These are phyloP conservation scores for Phytophthora pini DNA, from an alignment of 352 stramenopile genomes.

Conservation along the genomic window DNA sequence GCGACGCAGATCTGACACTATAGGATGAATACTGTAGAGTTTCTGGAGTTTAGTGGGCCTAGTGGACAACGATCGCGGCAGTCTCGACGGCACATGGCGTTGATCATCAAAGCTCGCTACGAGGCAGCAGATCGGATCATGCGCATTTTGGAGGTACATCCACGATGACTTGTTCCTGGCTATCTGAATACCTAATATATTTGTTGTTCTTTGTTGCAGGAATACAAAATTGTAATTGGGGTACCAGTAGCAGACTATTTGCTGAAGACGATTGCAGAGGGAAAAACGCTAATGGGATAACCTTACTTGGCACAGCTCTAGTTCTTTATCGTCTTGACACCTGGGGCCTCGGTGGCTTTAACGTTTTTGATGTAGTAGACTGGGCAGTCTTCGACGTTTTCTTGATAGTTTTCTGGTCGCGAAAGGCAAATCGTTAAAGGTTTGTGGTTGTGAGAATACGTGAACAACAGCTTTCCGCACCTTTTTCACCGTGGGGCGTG, in stretches of 20 bases:
- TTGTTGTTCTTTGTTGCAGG: slow-evolving; percentile 25
- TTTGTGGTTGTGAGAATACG: background rate
- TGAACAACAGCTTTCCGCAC: background rate
- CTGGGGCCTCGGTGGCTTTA: slow-evolving; percentile 14
- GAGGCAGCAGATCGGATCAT: slow-evolving; percentile 78
- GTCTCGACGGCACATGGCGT: slow-evolving; percentile 39
- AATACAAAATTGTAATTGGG: slow-evolving; percentile 54
- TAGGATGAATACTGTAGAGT: slow-evolving; percentile 22
- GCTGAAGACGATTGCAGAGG: slow-evolving; percentile 35
- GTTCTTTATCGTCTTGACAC: background rate
- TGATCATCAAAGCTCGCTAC: slow-evolving; percentile 64
- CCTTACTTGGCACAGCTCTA: too few relatives aligned
- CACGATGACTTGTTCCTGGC: background rate
- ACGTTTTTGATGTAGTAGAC: slow-evolving; percentile 6
- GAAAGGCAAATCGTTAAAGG: background rate
- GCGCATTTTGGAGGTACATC: slow-evolving; percentile 70
- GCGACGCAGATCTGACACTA: slow-evolving; percentile 4
- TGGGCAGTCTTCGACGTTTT: slow-evolving; percentile 23
- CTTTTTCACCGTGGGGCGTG: slow-evolving; percentile 18
- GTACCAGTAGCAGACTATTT: slow-evolving; percentile 48
- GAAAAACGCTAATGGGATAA: slow-evolving; percentile 26
- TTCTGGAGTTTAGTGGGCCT: slow-evolving; percentile 27
- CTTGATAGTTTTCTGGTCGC: slow-evolving; percentile 23
- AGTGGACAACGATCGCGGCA: slow-evolving; percentile 40
- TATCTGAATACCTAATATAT: background rate